These are phyloP conservation scores for Gryganskiella cystojenkinii DNA, from an alignment of 192 early-diverging fungal genomes.

Conservation along the genomic window DNA sequence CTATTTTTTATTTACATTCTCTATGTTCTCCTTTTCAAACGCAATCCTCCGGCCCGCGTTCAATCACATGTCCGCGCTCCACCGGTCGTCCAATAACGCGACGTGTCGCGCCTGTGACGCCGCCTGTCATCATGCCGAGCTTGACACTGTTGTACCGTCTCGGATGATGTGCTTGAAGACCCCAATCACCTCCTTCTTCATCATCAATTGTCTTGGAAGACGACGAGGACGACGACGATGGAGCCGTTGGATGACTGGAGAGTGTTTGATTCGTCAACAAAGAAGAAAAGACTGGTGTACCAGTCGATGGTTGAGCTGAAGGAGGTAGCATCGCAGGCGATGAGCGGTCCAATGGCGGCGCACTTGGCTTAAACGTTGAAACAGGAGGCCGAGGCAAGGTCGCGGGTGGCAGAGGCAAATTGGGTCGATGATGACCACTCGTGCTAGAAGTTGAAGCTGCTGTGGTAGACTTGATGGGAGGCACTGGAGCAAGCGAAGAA, in stretches of 20 bases:
- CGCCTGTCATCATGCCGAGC: constrained; percentile 29
- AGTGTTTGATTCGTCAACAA: too few species aligned
- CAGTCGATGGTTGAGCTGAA: neutral
- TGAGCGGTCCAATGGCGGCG: neutral
- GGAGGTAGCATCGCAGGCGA: neutral
- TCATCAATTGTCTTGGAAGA: constrained; percentile 30
- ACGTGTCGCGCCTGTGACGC: constrained; percentile 34
- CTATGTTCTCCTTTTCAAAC: too few species aligned
- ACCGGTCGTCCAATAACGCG: constrained; percentile 45
- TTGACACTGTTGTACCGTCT: constrained; percentile 50
- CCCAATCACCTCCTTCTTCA: constrained; percentile 49
- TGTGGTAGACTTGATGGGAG: too few species aligned
- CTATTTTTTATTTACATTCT: too few species aligned
- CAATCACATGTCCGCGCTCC: constrained; percentile 34
- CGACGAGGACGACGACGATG: neutral
- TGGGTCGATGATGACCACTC: neutral
- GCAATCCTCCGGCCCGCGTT: constrained; percentile 48
- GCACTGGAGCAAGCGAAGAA: too few species aligned
- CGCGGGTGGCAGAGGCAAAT: constrained; percentile 1
- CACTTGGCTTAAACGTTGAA: constrained; percentile 9
- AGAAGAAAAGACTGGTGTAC: neutral
- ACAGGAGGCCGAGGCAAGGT: constrained; percentile 11
- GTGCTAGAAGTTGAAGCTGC: too few species aligned
- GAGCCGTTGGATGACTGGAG: too few species aligned
- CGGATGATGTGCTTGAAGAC: constrained; percentile 24